Percentiles rank a stretch among this genome's conserved stretches.
Conservation (phyloP, 148 eudicot species). For the Chenopodium suecicum region DNA sequence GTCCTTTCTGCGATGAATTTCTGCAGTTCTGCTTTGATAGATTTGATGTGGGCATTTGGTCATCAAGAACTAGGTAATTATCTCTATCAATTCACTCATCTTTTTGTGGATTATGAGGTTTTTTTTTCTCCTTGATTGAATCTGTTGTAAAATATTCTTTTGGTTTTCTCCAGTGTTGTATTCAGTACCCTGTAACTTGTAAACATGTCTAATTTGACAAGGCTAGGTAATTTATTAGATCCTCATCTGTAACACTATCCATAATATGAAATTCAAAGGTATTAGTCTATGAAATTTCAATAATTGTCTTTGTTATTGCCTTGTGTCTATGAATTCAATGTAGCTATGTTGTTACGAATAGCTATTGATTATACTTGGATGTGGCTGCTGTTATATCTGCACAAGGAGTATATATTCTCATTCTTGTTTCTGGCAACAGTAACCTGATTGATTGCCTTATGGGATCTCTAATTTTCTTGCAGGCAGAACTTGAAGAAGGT, state of each 20-base stretch:
- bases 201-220: slow-evolving; percentile 3
- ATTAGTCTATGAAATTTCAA: neutral
- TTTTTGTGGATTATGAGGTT: neutral
- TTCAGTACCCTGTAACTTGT: neutral
- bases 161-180: neutral
- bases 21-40: slow-evolving; percentile 72
- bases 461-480: slow-evolving; percentile 24
- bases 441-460: neutral
- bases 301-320: neutral
- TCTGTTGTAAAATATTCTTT: neutral
- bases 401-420: neutral
- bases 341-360: neutral
- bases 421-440: neutral
- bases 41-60: slow-evolving; percentile 80
- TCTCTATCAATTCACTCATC: neutral
- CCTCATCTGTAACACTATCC: neutral
- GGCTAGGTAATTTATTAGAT: neutral
- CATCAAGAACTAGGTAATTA: slow-evolving; percentile 67
- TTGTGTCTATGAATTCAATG: neutral
- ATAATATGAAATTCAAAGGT: neutral
- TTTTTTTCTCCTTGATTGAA: neutral
- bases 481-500: slow-evolving; percentile 52
- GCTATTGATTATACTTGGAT: neutral
- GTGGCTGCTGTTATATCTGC: neutral
- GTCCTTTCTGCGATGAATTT: slow-evolving; percentile 81